These are phyloP conservation scores for Blastobotrys arbuscula DNA, from an alignment of 1,139 yeast genomes.

Conservation along the genomic window DNA sequence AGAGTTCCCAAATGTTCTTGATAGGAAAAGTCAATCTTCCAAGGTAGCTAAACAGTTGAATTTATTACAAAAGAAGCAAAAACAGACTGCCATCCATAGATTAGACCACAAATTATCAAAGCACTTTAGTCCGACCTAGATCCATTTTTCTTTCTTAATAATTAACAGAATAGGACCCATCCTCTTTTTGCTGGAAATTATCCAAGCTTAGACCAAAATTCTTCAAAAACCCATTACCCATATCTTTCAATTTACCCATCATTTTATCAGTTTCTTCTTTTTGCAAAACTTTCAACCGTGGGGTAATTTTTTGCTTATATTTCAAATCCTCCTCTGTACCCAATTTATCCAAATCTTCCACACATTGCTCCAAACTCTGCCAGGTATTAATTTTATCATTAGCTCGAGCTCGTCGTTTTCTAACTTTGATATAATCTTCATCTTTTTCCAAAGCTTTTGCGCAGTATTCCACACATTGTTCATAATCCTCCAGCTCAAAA, in stretches of 20 bases:
- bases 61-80: not conserved
- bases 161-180: constrained; percentile 27
- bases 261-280: constrained; percentile 28
- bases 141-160: not conserved
- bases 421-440: constrained; percentile 57
- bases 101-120: not conserved
- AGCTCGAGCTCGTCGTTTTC: constrained; percentile 64
- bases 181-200: constrained; percentile 26
- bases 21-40: too few relatives aligned
- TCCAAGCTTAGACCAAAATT: constrained; percentile 31
- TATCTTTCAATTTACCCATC: constrained; percentile 29
- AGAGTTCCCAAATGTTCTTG: not conserved
- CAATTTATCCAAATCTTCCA: constrained; percentile 24
- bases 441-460: constrained; percentile 55
- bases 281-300: constrained; percentile 24
- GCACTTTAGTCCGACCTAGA: not conserved
- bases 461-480: constrained; percentile 64
- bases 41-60: too few relatives aligned
- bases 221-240: constrained; percentile 28
- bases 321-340: constrained; percentile 5
- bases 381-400: constrained; percentile 35
- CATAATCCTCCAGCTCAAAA: constrained; percentile 65
- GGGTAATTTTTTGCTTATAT: constrained; percentile 11
- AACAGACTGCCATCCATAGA: not conserved
- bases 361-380: constrained; percentile 26